A percentile compares a stretch with the other conserved stretches of the same genome.
Conservation (phyloP, 2,329 filamentous ascomycete species). For the Alternaria ethzedia region DNA sequence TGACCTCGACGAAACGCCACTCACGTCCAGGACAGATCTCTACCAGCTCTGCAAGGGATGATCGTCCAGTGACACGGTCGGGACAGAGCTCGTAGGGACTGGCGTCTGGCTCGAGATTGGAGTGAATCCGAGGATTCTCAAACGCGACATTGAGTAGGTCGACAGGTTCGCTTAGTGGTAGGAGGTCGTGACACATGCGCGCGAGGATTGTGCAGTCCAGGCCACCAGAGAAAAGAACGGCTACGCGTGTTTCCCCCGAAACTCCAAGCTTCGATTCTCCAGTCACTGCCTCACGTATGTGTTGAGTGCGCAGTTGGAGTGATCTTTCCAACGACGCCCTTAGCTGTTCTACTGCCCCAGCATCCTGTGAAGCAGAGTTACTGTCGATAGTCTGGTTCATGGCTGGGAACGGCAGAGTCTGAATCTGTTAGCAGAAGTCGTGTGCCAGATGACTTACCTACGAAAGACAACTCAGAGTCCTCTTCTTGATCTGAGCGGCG, state of each 20-base stretch:
- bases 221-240: conserved; percentile 90
- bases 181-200: conserved; percentile 75
- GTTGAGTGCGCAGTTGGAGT: conserved; percentile 62
- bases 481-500: conserved; percentile 14
- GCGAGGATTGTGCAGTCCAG: conserved; percentile 92
- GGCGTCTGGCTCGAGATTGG: conserved; percentile 33
- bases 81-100: conserved; percentile 81
- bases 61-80: conserved; percentile 84
- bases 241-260: conserved; percentile 60
- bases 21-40: conserved; percentile 69
- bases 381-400: conserved; percentile 48
- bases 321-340: conserved; percentile 65
- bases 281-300: conserved; percentile 35
- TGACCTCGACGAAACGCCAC: conserved; percentile 87
- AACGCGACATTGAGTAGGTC: conserved; percentile 97
- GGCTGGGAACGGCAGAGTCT: conserved; percentile 53
- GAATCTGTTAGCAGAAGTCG: conserved; percentile 24
- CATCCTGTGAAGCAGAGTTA: conserved; percentile 23
- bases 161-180: conserved; percentile 72
- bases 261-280: not conserved
- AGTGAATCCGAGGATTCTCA: conserved; percentile 79
- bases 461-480: conserved; percentile 28
- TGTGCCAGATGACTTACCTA: conserved; percentile 36
- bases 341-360: conserved; percentile 60
- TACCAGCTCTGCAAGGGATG: conserved; percentile 77